A percentile compares a stretch with the other conserved stretches of the same genome.
phyloP scores from a whole-genome alignment of 2,329 filamentous ascomycete species.

The Onygenales sp. region DNA sequence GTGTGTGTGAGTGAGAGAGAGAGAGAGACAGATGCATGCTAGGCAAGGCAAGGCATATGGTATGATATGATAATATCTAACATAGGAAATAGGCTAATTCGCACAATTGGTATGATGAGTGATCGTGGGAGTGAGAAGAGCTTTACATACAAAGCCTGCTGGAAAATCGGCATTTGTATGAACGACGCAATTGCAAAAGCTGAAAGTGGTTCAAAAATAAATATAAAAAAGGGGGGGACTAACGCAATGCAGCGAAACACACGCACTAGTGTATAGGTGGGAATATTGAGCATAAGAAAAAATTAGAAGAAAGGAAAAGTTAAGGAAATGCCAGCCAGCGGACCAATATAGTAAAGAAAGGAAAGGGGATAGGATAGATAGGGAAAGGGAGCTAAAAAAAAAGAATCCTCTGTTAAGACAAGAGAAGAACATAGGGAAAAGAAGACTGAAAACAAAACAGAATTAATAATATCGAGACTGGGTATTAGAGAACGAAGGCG shows the following conservation, averaged over 20 bases:
- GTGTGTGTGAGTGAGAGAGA: background rate
- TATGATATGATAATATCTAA: background rate
- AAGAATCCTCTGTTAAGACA: slow-evolving; percentile 1
- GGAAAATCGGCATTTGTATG: too few relatives aligned
- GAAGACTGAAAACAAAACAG: background rate
- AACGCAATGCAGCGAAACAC: too few relatives aligned
- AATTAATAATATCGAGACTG: background rate
- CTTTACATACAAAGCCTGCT: too few relatives aligned
- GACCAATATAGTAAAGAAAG: background rate
- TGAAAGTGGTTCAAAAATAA: too few relatives aligned
- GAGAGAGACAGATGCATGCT: background rate
- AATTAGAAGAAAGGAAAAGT: too few relatives aligned
- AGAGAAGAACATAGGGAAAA: slow-evolving; percentile 1
- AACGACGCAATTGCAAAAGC: too few relatives aligned
- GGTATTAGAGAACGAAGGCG: background rate
- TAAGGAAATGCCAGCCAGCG: background rate
- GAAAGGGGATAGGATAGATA: background rate
- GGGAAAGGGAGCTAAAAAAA: background rate
- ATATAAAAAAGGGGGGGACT: too few relatives aligned
- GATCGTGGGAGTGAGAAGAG: background rate
- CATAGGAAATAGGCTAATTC: background rate
- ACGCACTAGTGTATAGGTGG: too few relatives aligned
- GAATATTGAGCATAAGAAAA: too few relatives aligned
- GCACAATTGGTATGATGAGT: background rate
- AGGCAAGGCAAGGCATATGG: background rate